phyloP scores from a whole-genome alignment of 2,329 filamentous ascomycete species.

The Ciborinia camelliae region DNA sequence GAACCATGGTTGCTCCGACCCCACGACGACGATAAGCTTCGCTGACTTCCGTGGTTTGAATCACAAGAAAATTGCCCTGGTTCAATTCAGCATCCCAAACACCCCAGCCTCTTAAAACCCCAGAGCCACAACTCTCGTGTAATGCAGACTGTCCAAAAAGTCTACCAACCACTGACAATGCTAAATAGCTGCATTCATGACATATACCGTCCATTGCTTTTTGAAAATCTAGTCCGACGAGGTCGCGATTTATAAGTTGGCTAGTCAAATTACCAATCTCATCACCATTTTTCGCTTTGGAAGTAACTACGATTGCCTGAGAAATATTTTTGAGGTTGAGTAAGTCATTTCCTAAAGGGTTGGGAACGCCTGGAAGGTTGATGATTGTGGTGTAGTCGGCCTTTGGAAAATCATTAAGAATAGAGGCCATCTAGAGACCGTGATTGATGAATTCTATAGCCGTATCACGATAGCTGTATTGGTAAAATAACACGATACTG shows the following conservation, averaged over 20 bases:
- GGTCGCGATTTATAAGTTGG: background rate
- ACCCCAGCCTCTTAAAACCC: background rate
- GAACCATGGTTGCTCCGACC: background rate
- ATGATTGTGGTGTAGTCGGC: background rate
- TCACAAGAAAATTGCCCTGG: background rate
- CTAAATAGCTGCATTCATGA: background rate
- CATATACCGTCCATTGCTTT: background rate
- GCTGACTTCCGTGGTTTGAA: background rate
- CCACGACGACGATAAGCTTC: background rate
- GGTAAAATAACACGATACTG: too few relatives aligned
- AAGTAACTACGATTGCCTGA: background rate
- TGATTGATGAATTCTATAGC: background rate
- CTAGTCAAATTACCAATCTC: background rate
- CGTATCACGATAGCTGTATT: too few relatives aligned
- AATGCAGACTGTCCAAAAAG: background rate
- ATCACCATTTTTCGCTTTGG: background rate
- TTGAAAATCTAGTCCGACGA: background rate
- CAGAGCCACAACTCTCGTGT: background rate
- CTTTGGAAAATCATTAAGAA: background rate
- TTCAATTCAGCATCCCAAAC: conserved; percentile 4
- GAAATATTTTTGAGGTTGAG: too few relatives aligned
- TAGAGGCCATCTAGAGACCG: background rate
- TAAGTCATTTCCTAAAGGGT: too few relatives aligned
- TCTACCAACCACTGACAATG: background rate
- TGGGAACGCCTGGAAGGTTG: background rate